Evolutionary conservation across 805 yeast genomes (phyloP).

Genomic region (Candida nanaspora): DNA sequence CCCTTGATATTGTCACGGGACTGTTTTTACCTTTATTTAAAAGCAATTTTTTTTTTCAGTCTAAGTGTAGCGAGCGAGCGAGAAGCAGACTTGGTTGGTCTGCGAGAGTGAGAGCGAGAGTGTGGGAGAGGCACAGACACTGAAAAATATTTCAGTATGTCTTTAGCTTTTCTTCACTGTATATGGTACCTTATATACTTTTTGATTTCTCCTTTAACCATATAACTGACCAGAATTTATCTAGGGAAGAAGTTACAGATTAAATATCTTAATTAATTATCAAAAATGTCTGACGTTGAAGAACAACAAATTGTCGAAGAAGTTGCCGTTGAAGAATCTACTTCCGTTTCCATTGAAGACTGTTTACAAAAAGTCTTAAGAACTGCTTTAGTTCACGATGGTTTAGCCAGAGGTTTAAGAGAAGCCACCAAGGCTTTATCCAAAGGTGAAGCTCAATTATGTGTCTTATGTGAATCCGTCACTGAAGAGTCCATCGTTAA

Average conservation of each 20-base stretch:
- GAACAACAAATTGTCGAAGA: conserved; percentile 68
- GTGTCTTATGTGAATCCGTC: conserved; percentile 96
- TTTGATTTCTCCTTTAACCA: background rate
- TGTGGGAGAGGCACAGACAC: too few relatives aligned
- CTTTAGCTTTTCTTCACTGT: background rate
- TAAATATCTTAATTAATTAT: conserved; percentile 1
- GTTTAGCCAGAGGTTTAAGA: conserved; percentile 99
- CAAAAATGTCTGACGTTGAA: conserved; percentile 88
- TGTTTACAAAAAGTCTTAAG: conserved; percentile 97
- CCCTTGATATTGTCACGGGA: background rate
- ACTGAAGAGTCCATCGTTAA: conserved; percentile 95
- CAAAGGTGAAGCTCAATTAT: conserved; percentile 95
- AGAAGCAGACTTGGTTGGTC: too few relatives aligned
- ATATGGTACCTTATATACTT: background rate
- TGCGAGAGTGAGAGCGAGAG: too few relatives aligned
- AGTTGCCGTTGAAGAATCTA: conserved; percentile 75
- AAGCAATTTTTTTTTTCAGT: background rate
- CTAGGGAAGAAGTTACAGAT: conserved; percentile 33
- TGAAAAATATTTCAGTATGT: background rate
- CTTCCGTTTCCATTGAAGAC: conserved; percentile 94
- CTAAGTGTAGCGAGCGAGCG: too few relatives aligned
- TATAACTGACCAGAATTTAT: conserved; percentile 31
- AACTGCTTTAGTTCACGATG: conserved; percentile 97
- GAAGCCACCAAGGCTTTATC: conserved; percentile 99
- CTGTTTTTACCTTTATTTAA: background rate